Percentiles rank a stretch among this genome's conserved stretches.
These are phyloP conservation scores for Rosa persica DNA, from an alignment of 306 rosid species.

Conservation along the genomic window DNA sequence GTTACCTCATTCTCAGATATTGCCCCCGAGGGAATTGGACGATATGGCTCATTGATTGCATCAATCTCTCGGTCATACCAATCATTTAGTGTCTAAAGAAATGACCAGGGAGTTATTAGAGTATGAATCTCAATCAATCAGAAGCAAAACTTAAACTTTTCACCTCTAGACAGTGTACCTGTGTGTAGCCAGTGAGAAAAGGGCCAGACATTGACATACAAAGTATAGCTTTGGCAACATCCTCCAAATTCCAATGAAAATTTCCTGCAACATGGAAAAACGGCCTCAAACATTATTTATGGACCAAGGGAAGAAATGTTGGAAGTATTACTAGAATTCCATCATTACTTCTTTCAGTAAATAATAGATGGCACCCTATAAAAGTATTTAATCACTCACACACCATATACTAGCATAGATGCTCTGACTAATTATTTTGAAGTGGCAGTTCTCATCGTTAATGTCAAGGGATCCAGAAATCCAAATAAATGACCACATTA, in stretches of 20 bases:
- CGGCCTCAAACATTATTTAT: conserved; percentile 17
- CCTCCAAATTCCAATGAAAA: conserved; percentile 89
- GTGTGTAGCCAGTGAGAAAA: conserved; percentile 90
- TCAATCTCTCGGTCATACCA: conserved; percentile 98
- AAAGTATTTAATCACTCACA: neutral
- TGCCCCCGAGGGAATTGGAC: conserved; percentile 98
- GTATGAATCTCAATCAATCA: conserved; percentile 20
- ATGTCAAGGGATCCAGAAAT: neutral
- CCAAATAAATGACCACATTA: neutral
- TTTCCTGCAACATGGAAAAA: conserved; percentile 54
- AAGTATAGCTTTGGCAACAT: conserved; percentile 76
- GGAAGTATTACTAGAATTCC: neutral
- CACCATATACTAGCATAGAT: neutral
- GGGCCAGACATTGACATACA: conserved; percentile 99
- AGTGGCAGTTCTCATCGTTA: neutral
- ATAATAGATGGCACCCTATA: neutral
- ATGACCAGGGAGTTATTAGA: conserved; percentile 21
- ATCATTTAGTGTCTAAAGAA: conserved; percentile 78
- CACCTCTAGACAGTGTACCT: conserved; percentile 41
- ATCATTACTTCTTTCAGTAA: neutral
- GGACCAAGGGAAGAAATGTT: neutral
- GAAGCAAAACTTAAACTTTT: neutral
- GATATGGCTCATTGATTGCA: conserved; percentile 97
- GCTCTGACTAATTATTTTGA: neutral
- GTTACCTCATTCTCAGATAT: conserved; percentile 91